Evolutionary conservation across 106 monocot genomes (phyloP), one percentile per base, ranked within the genome.

Genomic region (Xerophyta viscosa): DNA sequence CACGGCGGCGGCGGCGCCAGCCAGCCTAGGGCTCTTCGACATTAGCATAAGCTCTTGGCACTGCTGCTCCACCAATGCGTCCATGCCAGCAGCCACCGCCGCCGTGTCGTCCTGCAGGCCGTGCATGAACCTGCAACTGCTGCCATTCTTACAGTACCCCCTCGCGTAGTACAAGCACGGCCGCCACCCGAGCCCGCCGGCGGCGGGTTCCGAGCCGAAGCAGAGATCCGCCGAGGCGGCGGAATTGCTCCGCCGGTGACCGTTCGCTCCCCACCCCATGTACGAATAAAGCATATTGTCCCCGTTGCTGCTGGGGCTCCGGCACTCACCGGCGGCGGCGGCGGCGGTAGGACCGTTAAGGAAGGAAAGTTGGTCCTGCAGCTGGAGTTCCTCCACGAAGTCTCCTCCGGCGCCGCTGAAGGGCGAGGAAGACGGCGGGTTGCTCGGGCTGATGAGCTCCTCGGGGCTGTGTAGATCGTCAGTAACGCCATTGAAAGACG

Each of bases 81-180:
- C 68, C 71, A 87, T 74, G 58, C 69, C 74, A 19, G 33, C 26
- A 6, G 58, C 60, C 0, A 19, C 54, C 0, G 41, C 46, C 3
- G 63, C 33, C 4, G 46, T 43, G 24, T 74, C 85, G 27, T 79
- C 86, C 14, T 73, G 56, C 0, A 73, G 48, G 4, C 78, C 78
- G 49, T 91, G 91, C 18, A 82, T 71, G 46, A 91, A 91, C 41
- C 82, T 51, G 64, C 91, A 91, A 44, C 57, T 71, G 46, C 59
- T 79, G 25, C 91, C 91, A 58, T 91, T 91, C 66, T 91, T 91
- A 61, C 91, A 91, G 67, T 75, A 91, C 7, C 91, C 91, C 26
- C 86, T 66, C 5, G 91, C 91, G 41, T 68, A 91, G 70, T 86
- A 91, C 23, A 91, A 67, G 61, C 91, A 91, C 3, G 91, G 91